Evolutionary conservation across 768 basidiomycete genomes (phyloP), one percentile per base, ranked within the genome.

Genomic region (Lactarius tabidus): DNA sequence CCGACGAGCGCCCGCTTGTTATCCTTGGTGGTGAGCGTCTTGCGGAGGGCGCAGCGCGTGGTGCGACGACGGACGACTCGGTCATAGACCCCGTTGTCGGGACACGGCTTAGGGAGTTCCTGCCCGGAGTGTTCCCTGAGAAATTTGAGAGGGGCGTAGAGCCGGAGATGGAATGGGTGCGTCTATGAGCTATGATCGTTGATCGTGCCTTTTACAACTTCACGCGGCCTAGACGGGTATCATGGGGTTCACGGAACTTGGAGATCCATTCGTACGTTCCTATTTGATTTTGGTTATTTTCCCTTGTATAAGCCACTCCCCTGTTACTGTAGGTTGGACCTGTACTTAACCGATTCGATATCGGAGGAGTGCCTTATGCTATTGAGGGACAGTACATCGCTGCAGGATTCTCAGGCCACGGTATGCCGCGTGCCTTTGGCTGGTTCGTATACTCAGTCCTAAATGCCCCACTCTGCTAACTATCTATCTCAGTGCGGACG

Each of bases 141-240:
- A 78, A 80, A 67, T 88, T 83, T 65, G 80, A 81, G 61, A 70
- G 67, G 15, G 78, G 75, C 3, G 70, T 64, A n/a, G 79, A 83
- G 58, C 85, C 85, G 7, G 89, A 90, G 73, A 84, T 86, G 82
- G 90, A 93, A 80, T 95, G 93, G 91, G 91, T 90, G 57, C 51
- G 82, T 75, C 17, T n/a, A n/a, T n/a, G n/a, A n/a, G n/a, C 1
- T 39, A 29, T 56, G 54, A 57, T 55, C 15, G 56, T 41, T 45
- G 45, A 48, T 51, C 26, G 48, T 51, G 14, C 48, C 45, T 48
- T 23, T 14, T 2, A 35, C 23, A 17, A 43, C 20, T n/a, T 17
- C 26, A 26, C 7, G 29, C 31, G 8, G 39, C 26, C 36, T 60
- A 92, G 92, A 90, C 88, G 0, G 93, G 92, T 0, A 90, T 94